Percentiles rank a stretch among this genome's conserved stretches.
Evolutionary conservation across 1,139 yeast species (phyloP).

Genomic region (Saccharomyces uvarum): DNA sequence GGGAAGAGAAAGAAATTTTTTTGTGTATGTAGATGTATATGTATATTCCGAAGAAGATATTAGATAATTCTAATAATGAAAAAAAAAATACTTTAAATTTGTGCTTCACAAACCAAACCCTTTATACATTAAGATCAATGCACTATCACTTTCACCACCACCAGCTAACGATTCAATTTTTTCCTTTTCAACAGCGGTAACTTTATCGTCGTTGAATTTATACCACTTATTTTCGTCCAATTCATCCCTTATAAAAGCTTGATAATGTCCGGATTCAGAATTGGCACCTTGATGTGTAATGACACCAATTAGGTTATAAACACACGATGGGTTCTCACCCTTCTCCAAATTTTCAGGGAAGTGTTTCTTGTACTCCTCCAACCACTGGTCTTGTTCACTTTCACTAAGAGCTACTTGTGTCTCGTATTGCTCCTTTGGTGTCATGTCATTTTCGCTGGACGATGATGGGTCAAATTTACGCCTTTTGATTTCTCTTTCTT

Average conservation of each 20-base stretch:
- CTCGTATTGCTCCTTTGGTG: constrained; percentile 31
- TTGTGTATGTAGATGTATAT: constrained; percentile 1
- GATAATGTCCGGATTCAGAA: constrained; percentile 97
- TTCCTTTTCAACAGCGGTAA: constrained; percentile 65
- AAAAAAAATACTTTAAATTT: neutral
- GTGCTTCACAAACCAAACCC: constrained; percentile 49
- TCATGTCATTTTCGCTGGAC: constrained; percentile 30
- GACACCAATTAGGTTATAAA: constrained; percentile 75
- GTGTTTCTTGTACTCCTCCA: constrained; percentile 33
- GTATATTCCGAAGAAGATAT: neutral
- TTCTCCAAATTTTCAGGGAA: constrained; percentile 34
- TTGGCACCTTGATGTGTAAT: constrained; percentile 92
- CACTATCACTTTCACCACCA: constrained; percentile 96
- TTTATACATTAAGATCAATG: constrained; percentile 77
- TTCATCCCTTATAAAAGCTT: constrained; percentile 72
- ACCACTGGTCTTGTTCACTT: constrained; percentile 34
- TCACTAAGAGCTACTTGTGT: constrained; percentile 32
- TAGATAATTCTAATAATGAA: neutral
- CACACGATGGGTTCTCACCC: constrained; percentile 80
- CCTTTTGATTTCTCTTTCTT: constrained; percentile 69
- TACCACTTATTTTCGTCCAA: constrained; percentile 79
- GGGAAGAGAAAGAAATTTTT: neutral
- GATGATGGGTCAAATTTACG: constrained; percentile 37
- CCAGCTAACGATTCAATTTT: constrained; percentile 83
- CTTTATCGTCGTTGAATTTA: constrained; percentile 90